Evolutionary conservation across 495 filamentous ascomycete genomes (phyloP).

Genomic region (Neurospora sp.): DNA sequence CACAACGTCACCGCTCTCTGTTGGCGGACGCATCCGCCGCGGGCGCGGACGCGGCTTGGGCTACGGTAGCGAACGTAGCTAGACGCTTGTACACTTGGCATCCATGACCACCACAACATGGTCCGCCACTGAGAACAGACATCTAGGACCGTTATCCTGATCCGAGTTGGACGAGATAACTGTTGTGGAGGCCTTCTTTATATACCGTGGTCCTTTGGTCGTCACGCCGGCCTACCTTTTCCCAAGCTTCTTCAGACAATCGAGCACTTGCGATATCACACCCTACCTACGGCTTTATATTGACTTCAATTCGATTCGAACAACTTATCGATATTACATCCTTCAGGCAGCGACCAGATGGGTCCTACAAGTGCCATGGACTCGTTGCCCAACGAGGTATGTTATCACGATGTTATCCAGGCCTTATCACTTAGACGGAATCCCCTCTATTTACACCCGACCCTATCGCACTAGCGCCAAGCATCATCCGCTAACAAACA

Average conservation of each 20-base stretch:
- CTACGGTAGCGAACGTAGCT: not conserved
- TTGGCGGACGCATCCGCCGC: not conserved
- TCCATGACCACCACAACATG: not conserved
- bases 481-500: slow-evolving; percentile 5
- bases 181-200: not conserved
- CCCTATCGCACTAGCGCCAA: not conserved
- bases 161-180: not conserved
- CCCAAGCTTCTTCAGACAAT: not conserved
- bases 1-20: not conserved
- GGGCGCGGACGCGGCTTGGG: not conserved
- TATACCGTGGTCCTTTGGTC: not conserved
- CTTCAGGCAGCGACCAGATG: slow-evolving; percentile 11
- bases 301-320: not conserved
- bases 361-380: slow-evolving; percentile 22
- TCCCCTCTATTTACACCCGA: not conserved
- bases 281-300: not conserved
- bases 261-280: not conserved
- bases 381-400: slow-evolving; percentile 36
- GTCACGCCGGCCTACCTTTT: not conserved
- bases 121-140: not conserved
- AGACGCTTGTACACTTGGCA: not conserved
- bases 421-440: not conserved
- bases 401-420: not conserved
- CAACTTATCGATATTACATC: not conserved
- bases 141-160: not conserved